Evolutionary conservation across 352 stramenopile species (phyloP).

Genomic region (Globisporangium cederbergense): DNA sequence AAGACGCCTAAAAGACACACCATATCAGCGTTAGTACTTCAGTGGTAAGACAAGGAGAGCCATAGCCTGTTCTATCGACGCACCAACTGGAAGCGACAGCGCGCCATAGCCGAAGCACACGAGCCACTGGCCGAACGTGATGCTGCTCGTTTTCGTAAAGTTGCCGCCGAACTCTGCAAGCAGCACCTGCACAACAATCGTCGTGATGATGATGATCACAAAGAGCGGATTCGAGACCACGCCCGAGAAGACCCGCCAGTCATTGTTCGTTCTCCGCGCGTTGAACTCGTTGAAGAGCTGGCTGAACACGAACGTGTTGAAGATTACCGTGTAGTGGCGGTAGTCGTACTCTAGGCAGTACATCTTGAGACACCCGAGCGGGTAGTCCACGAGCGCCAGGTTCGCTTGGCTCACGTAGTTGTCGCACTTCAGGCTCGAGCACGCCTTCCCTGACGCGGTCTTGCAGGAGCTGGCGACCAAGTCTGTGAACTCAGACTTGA

Average conservation of each 20-base stretch:
- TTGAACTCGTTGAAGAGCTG: conserved; percentile 93
- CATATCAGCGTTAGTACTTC: background rate
- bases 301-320: conserved; percentile 98
- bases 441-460: conserved; percentile 45
- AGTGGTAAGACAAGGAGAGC: background rate
- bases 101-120: conserved; percentile 56
- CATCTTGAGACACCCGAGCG: conserved; percentile 40
- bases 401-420: conserved; percentile 48
- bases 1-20: conserved; percentile 36
- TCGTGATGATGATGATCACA: conserved; percentile 89
- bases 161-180: conserved; percentile 95
- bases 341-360: conserved; percentile 70
- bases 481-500: conserved; percentile 49
- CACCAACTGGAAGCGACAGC: conserved; percentile 70
- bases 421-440: conserved; percentile 44
- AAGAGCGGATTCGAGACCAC: conserved; percentile 93
- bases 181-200: conserved; percentile 92
- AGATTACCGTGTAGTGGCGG: conserved; percentile 96
- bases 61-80: conserved; percentile 2
- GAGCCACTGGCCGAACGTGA: conserved; percentile 62
- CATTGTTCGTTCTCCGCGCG: conserved; percentile 88
- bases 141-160: conserved; percentile 74
- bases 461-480: conserved; percentile 38
- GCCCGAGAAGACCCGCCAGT: conserved; percentile 94
- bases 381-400: conserved; percentile 38